Evolutionary conservation across 352 stramenopile genomes (phyloP), one percentile per base, ranked within the genome.

Genomic region (Globisporangium paroecandrum): DNA sequence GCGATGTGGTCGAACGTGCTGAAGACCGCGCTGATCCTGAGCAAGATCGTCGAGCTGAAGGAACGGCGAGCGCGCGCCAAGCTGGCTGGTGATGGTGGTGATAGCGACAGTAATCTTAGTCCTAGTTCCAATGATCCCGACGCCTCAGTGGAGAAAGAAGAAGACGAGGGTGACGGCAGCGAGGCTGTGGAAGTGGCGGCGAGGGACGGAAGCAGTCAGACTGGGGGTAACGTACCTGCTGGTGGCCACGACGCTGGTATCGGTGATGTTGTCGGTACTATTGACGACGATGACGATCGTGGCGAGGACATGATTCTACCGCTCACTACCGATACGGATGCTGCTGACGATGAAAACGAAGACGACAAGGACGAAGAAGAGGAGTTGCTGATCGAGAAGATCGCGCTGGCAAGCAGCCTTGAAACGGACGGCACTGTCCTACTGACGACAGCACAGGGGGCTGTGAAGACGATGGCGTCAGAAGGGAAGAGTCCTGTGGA

Each of bases 31-130:
- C 13, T 24, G 22, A 51, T 66, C 8, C 20, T 66, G 32, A 9
- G 32, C n/a, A 32, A 66, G 18, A 59, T 66, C 24, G 12, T 49
- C 12, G 32, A 18, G 27, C 4, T 66, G 25, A 60, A 66, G 47
- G 8, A 57, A 3, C n/a, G 34, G 20, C 25, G 29, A n/a, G 55
- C 27, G 27, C 55, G n/a, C 24, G 32, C 27, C 38, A 8, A 43
- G 49, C n/a, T 32, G 22, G n/a, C 24, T 18, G 49, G 15, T 20
- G 24, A 6, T 20, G 43, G 13, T 51, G 43, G n/a, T 9, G 18
- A 27, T 25, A 18, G 54, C 4, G 29, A 20, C 18, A 22, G 25
- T 12, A 58, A 27, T 27, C 18, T 22, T 27, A 57, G 51, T 4
- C 36, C 36, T 4, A 38, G 25, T 38, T 12, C 9, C 12, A 38